phyloP scores from a whole-genome alignment of 352 stramenopile genomes.

The Phytophthora litchii region DNA sequence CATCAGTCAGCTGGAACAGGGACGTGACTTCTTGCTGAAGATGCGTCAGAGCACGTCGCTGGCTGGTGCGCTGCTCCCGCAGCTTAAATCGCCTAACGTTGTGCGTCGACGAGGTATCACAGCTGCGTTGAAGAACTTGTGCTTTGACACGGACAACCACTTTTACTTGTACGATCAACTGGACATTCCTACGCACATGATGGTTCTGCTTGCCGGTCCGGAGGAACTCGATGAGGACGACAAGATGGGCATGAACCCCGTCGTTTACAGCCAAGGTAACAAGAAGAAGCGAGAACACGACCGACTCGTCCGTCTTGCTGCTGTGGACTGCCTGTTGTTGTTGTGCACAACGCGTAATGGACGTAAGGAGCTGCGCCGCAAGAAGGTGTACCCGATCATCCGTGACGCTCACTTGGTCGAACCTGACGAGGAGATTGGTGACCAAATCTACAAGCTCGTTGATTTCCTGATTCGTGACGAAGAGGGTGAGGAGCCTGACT shows the following conservation, averaged over 20 bases:
- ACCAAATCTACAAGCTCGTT: constrained; percentile 91
- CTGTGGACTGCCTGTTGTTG: constrained; percentile 76
- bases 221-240: constrained; percentile 82
- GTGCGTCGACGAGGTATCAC: constrained; percentile 77
- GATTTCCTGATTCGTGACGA: constrained; percentile 89
- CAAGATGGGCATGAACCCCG: constrained; percentile 80
- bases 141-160: constrained; percentile 89
- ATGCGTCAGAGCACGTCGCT: constrained; percentile 71
- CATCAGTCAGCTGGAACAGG: constrained; percentile 84
- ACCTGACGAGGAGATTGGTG: constrained; percentile 78
- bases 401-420: constrained; percentile 85
- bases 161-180: constrained; percentile 89
- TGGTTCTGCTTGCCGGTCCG: constrained; percentile 72
- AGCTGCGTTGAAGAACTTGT: constrained; percentile 80
- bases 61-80: constrained; percentile 64
- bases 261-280: constrained; percentile 72
- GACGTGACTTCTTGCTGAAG: constrained; percentile 79
- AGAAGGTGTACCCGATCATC: constrained; percentile 89
- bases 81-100: constrained; percentile 84
- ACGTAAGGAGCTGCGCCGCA: constrained; percentile 77
- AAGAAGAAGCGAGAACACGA: constrained; percentile 89
- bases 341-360: constrained; percentile 82
- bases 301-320: constrained; percentile 66
- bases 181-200: constrained; percentile 82
- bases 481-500: constrained; percentile 86